Base-by-base conservation (phyloP, 768 basidiomycete species). In the Lactarius hatsudake region DNA sequence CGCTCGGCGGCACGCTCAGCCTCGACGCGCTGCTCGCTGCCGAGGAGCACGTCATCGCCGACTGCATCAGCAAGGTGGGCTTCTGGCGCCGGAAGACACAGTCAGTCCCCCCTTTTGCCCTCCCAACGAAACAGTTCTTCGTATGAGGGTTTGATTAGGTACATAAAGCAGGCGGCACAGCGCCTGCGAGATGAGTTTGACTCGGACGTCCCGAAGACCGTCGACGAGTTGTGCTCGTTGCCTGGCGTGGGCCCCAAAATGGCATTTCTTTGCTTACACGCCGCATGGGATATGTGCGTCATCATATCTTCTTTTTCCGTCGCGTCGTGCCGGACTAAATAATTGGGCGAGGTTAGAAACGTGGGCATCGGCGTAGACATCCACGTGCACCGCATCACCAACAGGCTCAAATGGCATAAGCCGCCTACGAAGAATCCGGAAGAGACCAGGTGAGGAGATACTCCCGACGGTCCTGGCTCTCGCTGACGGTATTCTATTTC, bases 191-290 rank as follows among this genome's bases (percentile, higher is more conserved):
- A 93, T 65, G 82, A 88, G 0, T 93, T 93, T 66, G 82, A 83
- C 55, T 88, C 88, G 2, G 95, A 98, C 67, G 88, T 98, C 0
- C 96, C 96, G 0, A 87, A 90, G 74, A 95, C 93, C 0, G 86
- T 90, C 3, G 94, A 94, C 43, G 93, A 92, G 48, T 80, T 99
- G 10, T 93, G 94, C 71, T 89, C 90, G 5, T 78, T 98, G 15
- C 87, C 88, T 2, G 96, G 96, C 0, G 95, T 98, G 0, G 96
- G 96, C 0, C 96, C 95, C 0, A 98, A 99, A 76, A 97, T 98
- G 94, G 93, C 93, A 0, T 96, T 93, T 77, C 76, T 97, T 42
- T 80, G 87, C 2, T 81, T 96, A 2, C 94, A 94, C 71, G 84
- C 84, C 32, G 94, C 93, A 1, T 96, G 93, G 93, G 83, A 90